Conservation (phyloP, 2,329 filamentous ascomycete genomes). For the Nothophoma quercina region DNA sequence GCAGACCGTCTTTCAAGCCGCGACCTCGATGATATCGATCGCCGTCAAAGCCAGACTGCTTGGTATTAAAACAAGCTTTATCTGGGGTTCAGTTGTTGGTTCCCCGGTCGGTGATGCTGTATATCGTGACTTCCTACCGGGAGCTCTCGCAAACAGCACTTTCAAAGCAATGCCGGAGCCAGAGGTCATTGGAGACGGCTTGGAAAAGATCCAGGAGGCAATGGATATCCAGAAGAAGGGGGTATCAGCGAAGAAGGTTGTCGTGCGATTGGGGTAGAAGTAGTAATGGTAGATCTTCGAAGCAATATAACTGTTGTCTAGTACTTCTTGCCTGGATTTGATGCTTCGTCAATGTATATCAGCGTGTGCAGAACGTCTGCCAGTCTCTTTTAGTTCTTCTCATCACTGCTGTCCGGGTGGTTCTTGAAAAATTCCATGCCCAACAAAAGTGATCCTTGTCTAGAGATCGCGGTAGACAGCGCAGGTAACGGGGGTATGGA, state of each 20-base stretch:
- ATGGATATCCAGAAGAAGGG: constrained; percentile 19
- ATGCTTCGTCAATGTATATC: no score
- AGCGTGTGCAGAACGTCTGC: no score
- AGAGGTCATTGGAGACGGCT: constrained; percentile 15
- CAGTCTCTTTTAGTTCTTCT: no score
- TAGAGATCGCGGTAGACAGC: no score
- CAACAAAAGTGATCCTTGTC: no score
- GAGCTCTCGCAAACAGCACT: constrained; percentile 19
- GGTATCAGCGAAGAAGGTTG: constrained; percentile 22
- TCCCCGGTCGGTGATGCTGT: constrained; percentile 8
- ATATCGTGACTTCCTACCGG: constrained; percentile 17
- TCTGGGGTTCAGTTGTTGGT: constrained; percentile 1
- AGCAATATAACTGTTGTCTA: no score
- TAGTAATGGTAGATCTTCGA: no score
- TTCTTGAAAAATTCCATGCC: no score
- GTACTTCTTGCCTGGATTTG: no score
- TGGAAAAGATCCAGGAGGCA: constrained; percentile 20
- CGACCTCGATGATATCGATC: background rate
- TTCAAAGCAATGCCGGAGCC: constrained; percentile 26
- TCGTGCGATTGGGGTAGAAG: no score
- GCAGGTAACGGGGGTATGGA: no score
- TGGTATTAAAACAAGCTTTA: constrained; percentile 1
- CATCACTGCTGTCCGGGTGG: no score
- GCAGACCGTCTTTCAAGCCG: background rate
- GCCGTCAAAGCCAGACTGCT: background rate